These are phyloP conservation scores for Kokia cookei DNA, from an alignment of 441 rosid genomes.

Conservation along the genomic window DNA sequence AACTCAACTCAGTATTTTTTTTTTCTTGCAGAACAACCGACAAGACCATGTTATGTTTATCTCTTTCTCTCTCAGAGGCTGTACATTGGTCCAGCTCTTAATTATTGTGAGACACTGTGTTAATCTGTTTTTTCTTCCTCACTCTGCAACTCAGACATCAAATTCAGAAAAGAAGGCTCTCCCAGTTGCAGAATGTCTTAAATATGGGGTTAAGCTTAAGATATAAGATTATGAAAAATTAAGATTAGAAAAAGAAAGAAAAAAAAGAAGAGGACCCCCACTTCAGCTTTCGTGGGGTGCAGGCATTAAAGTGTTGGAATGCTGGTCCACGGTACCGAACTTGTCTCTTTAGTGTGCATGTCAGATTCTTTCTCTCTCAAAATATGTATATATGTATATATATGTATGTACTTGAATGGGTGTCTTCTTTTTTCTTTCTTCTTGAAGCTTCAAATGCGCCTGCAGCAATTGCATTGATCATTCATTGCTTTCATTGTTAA, in stretches of 20 bases:
- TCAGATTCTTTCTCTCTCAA: not conserved
- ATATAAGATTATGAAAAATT: not conserved
- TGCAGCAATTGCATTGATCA: not conserved
- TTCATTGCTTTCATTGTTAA: not conserved
- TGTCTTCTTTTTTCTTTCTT: not conserved
- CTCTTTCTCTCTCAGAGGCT: conserved; percentile 35
- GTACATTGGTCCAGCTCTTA: conserved; percentile 53
- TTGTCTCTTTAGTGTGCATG: not conserved
- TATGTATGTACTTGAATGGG: not conserved
- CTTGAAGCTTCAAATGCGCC: not conserved
- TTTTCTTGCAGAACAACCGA: conserved; percentile 39
- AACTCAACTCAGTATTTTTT: not conserved
- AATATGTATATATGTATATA: no score
- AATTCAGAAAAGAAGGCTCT: not conserved
- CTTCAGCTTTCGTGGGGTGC: not conserved
- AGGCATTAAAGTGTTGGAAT: not conserved
- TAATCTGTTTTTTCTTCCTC: not conserved
- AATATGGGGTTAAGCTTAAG: not conserved
- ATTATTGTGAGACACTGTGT: conserved; percentile 18
- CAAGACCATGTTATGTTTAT: conserved; percentile 33
- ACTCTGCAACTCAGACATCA: not conserved
- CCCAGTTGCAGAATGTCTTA: not conserved
- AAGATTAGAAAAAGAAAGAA: not conserved
- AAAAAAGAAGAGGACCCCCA: not conserved
- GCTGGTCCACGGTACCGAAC: not conserved